Evolutionary conservation across 2,329 filamentous ascomycete species (phyloP).

Genomic region (Sordariomycetes sp.): DNA sequence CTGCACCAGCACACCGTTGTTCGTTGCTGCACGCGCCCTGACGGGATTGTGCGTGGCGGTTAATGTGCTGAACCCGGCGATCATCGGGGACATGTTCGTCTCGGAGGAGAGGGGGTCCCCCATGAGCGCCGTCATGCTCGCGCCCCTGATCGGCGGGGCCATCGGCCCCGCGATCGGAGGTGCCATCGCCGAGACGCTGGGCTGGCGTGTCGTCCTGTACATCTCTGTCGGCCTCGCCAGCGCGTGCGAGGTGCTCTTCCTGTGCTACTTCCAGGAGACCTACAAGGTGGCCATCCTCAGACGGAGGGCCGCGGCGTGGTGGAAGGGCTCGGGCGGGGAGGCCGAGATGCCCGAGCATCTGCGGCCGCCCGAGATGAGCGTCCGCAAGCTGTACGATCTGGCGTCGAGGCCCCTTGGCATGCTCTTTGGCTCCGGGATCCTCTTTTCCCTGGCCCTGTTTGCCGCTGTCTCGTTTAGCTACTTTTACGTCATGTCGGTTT

Average conservation of each 20-base stretch:
- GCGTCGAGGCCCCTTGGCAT: slow-evolving; percentile 31
- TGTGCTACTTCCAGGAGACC: slow-evolving; percentile 43
- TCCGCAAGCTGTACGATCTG: slow-evolving; percentile 10
- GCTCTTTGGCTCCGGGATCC: slow-evolving; percentile 33
- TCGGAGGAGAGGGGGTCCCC: slow-evolving; percentile 42
- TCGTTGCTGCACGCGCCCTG: slow-evolving; percentile 40
- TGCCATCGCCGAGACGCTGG: slow-evolving; percentile 35
- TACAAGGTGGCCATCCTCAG: slow-evolving; percentile 43
- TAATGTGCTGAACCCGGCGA: slow-evolving; percentile 49
- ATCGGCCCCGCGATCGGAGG: slow-evolving; percentile 42
- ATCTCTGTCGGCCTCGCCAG: slow-evolving; percentile 32
- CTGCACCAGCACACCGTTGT: slow-evolving; percentile 26
- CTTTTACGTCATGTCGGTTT: slow-evolving; percentile 40
- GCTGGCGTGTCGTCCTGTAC: slow-evolving; percentile 41
- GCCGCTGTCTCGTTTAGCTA: slow-evolving; percentile 34
- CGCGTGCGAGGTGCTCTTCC: slow-evolving; percentile 33
- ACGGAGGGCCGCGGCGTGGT: slow-evolving; percentile 17
- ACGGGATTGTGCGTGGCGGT: slow-evolving; percentile 50
- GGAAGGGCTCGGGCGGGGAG: not conserved
- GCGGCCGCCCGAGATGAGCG: not conserved
- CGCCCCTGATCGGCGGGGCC: slow-evolving; percentile 43
- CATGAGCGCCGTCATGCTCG: slow-evolving; percentile 42
- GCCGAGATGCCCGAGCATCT: not conserved
- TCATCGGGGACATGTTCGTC: slow-evolving; percentile 49
- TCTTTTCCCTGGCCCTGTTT: slow-evolving; percentile 33